Evolutionary conservation across 176 grass and related monocot genomes (phyloP).

Genomic region (Musa itinerans): DNA sequence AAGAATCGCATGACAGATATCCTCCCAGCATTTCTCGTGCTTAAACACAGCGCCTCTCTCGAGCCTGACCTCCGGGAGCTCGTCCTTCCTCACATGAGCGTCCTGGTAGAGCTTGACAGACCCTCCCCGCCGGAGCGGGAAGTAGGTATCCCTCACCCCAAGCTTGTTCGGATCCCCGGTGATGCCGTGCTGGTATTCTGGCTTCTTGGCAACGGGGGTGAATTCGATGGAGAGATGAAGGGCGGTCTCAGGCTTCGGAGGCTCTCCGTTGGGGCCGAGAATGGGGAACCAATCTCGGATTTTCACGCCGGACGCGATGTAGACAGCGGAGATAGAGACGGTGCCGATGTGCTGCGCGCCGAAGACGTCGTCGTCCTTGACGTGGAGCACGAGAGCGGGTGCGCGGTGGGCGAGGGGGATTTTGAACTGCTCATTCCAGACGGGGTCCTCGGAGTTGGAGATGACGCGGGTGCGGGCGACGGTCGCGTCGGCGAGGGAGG

Average conservation of each 20-base stretch:
- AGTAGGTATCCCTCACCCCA: slow-evolving; percentile 71
- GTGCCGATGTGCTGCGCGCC: slow-evolving; percentile 87
- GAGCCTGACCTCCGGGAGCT: slow-evolving; percentile 55
- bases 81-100: slow-evolving; percentile 56
- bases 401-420: slow-evolving; percentile 73
- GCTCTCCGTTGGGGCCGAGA: slow-evolving; percentile 35
- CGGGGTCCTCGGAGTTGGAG: slow-evolving; percentile 55
- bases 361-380: slow-evolving; percentile 90
- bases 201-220: slow-evolving; percentile 30
- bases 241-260: slow-evolving; percentile 53
- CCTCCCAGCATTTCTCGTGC: slow-evolving; percentile 84
- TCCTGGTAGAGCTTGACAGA: slow-evolving; percentile 78
- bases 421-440: slow-evolving; percentile 63
- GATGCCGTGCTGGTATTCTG: slow-evolving; percentile 50
- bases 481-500: slow-evolving; percentile 53
- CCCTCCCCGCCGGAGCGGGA: slow-evolving; percentile 60
- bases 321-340: slow-evolving; percentile 31
- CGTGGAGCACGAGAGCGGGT: slow-evolving; percentile 48
- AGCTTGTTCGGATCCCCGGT: slow-evolving; percentile 45
- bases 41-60: slow-evolving; percentile 38
- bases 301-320: slow-evolving; percentile 20
- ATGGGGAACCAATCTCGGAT: slow-evolving; percentile 54
- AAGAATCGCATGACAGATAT: slow-evolving; percentile 91
- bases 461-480: slow-evolving; percentile 84
- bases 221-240: slow-evolving; percentile 44